phyloP scores from a whole-genome alignment of 768 basidiomycete species.

The Pulveroboletus ravenelii region DNA sequence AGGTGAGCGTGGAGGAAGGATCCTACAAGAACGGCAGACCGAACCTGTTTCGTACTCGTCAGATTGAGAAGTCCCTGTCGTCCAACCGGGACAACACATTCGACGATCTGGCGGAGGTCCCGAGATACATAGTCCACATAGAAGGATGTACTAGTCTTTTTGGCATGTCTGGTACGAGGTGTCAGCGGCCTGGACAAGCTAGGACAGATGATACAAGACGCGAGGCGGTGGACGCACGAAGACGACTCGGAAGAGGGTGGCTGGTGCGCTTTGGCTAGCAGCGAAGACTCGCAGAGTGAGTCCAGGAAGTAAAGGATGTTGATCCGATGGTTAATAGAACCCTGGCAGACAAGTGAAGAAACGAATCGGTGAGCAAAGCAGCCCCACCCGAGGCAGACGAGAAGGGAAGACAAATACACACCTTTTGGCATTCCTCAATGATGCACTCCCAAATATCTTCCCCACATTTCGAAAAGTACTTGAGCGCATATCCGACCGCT shows the following conservation, averaged over 20 bases:
- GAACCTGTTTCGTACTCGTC: conserved; percentile 80
- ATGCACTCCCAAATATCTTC: conserved; percentile 95
- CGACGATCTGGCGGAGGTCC: conserved; percentile 76
- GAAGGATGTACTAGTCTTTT: conserved; percentile 41
- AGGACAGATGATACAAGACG: not conserved
- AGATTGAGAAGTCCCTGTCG: conserved; percentile 84
- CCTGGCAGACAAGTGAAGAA: conserved; percentile 37
- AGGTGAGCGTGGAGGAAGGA: not conserved
- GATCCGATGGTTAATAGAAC: conserved; percentile 85
- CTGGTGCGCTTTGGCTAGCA: conserved; percentile 57
- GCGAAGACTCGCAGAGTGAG: conserved; percentile 75
- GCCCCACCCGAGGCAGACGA: not conserved
- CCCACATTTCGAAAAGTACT: conserved; percentile 78
- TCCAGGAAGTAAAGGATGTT: conserved; percentile 92
- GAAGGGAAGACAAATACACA: conserved; percentile 16
- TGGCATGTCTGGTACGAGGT: conserved; percentile 24
- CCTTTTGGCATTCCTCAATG: conserved; percentile 87
- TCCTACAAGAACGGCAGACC: conserved; percentile 8
- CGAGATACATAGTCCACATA: conserved; percentile 76
- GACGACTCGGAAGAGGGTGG: conserved; percentile 25
- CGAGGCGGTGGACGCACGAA: conserved; percentile 9
- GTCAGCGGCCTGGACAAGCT: not conserved
- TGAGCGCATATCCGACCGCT: conserved; percentile 79
- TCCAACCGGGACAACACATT: conserved; percentile 84
- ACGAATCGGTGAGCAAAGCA: not conserved